phyloP scores from a whole-genome alignment of 2,329 filamentous ascomycete species.

The Aureobasidium namibiae region DNA sequence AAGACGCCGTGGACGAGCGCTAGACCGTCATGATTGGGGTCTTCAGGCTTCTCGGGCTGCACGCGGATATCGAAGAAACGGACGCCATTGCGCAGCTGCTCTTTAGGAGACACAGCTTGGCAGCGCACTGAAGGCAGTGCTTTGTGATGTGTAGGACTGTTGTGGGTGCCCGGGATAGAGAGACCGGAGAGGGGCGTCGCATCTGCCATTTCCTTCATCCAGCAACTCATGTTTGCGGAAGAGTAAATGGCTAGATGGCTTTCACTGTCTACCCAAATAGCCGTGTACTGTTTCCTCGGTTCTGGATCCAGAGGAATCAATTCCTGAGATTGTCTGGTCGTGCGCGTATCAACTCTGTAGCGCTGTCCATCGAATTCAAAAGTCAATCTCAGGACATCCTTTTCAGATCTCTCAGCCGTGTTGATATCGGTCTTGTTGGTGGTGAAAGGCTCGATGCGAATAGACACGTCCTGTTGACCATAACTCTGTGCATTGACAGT shows the following conservation, averaged over 20 bases:
- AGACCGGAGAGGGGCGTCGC: constrained; percentile 68
- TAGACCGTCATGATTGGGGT: constrained; percentile 54
- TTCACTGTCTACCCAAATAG: constrained; percentile 32
- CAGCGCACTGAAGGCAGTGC: constrained; percentile 90
- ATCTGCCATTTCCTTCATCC: constrained; percentile 74
- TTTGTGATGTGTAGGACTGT: constrained; percentile 75
- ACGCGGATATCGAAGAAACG: constrained; percentile 92
- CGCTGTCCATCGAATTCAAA: constrained; percentile 56
- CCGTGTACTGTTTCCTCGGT: constrained; percentile 33
- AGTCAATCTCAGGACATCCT: constrained; percentile 64
- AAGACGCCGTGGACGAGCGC: constrained; percentile 85
- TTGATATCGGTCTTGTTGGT: constrained; percentile 55
- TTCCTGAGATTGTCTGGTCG: constrained; percentile 33
- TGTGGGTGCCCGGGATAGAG: constrained; percentile 92
- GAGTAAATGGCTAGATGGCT: constrained; percentile 55
- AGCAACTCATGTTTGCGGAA: constrained; percentile 58
- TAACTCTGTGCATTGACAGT: constrained; percentile 53
- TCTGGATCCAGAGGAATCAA: constrained; percentile 32
- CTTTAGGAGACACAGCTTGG: constrained; percentile 67
- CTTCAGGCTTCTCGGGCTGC: constrained; percentile 51
- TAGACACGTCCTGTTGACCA: constrained; percentile 52
- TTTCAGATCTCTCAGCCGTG: constrained; percentile 43
- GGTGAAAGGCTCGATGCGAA: constrained; percentile 61
- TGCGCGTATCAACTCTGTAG: constrained; percentile 68
- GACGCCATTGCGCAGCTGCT: constrained; percentile 81